Evolutionary conservation across 1,284 basidiomycete species (phyloP).

Genomic region (Coriolopsis trogii): DNA sequence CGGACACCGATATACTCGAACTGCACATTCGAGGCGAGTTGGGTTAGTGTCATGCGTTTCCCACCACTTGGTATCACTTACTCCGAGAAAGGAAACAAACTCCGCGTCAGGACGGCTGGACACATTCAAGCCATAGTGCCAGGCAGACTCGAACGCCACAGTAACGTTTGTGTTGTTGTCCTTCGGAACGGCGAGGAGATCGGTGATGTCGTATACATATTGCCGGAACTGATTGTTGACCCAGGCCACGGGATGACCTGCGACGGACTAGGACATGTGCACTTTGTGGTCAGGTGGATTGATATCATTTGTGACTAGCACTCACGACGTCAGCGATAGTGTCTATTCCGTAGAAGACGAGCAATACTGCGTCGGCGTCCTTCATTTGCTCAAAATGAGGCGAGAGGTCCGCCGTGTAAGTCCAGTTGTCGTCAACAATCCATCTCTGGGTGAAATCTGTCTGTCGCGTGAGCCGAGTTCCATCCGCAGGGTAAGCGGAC

Average conservation of each 20-base stretch:
- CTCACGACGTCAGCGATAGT: slow-evolving; percentile 56
- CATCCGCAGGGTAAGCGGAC: not conserved
- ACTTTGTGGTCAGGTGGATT: no score
- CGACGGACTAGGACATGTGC: slow-evolving; percentile 44
- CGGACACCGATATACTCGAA: slow-evolving; percentile 55
- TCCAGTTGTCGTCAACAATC: slow-evolving; percentile 64
- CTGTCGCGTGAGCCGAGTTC: not conserved
- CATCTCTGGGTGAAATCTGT: slow-evolving; percentile 61
- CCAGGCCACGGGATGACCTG: slow-evolving; percentile 54
- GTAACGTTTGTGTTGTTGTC: slow-evolving; percentile 46
- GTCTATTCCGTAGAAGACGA: slow-evolving; percentile 65
- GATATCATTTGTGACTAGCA: no score
- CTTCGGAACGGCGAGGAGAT: slow-evolving; percentile 38
- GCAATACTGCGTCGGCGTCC: slow-evolving; percentile 37
- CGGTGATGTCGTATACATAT: slow-evolving; percentile 55
- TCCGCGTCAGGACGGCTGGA: slow-evolving; percentile 51
- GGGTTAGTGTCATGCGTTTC: no score
- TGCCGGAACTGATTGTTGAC: slow-evolving; percentile 62
- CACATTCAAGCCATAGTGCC: slow-evolving; percentile 54
- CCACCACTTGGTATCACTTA: no score
- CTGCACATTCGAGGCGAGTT: no score
- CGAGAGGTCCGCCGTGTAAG: slow-evolving; percentile 57
- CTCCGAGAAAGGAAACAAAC: no score
- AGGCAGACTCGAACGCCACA: slow-evolving; percentile 56
- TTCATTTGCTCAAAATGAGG: slow-evolving; percentile 40